A percentile compares a stretch with the other conserved stretches of the same genome.
These are phyloP conservation scores for Candida tunisiensis DNA, from an alignment of 1,139 yeast genomes.

Conservation along the genomic window DNA sequence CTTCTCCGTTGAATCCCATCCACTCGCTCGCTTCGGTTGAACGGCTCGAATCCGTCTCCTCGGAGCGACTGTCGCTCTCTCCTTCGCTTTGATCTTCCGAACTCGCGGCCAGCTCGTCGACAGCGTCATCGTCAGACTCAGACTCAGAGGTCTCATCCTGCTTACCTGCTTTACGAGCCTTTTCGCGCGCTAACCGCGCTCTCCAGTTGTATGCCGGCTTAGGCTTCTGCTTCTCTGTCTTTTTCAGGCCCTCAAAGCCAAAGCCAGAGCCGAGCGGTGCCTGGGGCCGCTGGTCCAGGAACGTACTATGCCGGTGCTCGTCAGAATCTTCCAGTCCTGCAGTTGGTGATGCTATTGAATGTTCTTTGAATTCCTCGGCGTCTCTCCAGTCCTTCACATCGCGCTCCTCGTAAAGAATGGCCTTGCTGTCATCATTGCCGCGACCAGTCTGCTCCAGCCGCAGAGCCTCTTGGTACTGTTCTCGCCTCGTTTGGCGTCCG, in stretches of 20 bases:
- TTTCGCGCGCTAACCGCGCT: constrained; percentile 31
- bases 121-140: constrained; percentile 25
- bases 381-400: constrained; percentile 49
- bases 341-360: too few relatives aligned
- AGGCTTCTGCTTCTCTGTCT: constrained; percentile 26
- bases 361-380: constrained; percentile 13
- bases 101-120: constrained; percentile 12
- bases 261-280: constrained; percentile 50
- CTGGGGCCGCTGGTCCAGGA: constrained; percentile 58
- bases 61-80: constrained; percentile 5
- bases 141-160: constrained; percentile 8
- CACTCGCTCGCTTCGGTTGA: constrained; percentile 6
- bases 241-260: constrained; percentile 44
- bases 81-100: constrained; percentile 10
- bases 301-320: constrained; percentile 26
- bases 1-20: constrained; percentile 6
- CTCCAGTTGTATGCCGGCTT: constrained; percentile 42
- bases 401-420: constrained; percentile 53
- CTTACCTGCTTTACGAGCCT: constrained; percentile 16
- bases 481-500: constrained; percentile 53
- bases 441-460: constrained; percentile 59
- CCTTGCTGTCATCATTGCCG: constrained; percentile 44
- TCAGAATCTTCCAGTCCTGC: constrained; percentile 2
- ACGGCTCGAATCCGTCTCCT: constrained; percentile 5
- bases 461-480: constrained; percentile 58